These are phyloP conservation scores for Dendrostoma leiphaemia DNA, from an alignment of 2,329 filamentous ascomycete species.

Conservation along the genomic window DNA sequence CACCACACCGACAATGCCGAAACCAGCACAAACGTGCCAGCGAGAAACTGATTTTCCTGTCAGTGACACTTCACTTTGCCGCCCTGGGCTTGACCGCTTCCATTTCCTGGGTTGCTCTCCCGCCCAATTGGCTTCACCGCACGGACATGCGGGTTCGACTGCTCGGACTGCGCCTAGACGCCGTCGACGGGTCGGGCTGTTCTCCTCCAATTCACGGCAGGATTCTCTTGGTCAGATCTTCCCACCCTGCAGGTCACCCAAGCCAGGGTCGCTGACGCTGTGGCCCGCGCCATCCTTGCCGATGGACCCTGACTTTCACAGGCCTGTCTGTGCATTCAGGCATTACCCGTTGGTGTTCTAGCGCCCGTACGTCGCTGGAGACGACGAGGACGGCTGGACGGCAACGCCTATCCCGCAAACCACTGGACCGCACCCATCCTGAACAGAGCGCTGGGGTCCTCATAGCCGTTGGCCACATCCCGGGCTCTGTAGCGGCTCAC, in stretches of 20 bases:
- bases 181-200: not conserved
- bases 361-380: conserved; percentile 9
- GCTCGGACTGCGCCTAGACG: not conserved
- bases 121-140: conserved; percentile 12
- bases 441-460: conserved; percentile 1
- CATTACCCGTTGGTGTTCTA: conserved; percentile 13
- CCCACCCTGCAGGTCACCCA: conserved; percentile 5
- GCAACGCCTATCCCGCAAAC: conserved; percentile 1
- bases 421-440: not conserved
- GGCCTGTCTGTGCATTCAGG: conserved; percentile 6
- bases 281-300: conserved; percentile 19
- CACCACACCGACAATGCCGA: conserved; percentile 2
- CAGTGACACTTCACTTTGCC: not conserved
- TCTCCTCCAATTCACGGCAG: conserved; percentile 1
- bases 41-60: not conserved
- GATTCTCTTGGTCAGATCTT: conserved; percentile 6
- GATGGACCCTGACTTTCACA: conserved; percentile 14
- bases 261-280: conserved; percentile 1
- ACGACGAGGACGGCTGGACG: not conserved
- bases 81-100: conserved; percentile 12
- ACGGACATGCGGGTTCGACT: conserved; percentile 7
- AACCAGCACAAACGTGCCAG: not conserved
- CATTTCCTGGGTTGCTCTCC: not conserved
- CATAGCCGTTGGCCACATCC: not conserved
- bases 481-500: not conserved